These are phyloP conservation scores for Cladophialophora chaetospira DNA, from an alignment of 2,329 filamentous ascomycete genomes.

Conservation along the genomic window DNA sequence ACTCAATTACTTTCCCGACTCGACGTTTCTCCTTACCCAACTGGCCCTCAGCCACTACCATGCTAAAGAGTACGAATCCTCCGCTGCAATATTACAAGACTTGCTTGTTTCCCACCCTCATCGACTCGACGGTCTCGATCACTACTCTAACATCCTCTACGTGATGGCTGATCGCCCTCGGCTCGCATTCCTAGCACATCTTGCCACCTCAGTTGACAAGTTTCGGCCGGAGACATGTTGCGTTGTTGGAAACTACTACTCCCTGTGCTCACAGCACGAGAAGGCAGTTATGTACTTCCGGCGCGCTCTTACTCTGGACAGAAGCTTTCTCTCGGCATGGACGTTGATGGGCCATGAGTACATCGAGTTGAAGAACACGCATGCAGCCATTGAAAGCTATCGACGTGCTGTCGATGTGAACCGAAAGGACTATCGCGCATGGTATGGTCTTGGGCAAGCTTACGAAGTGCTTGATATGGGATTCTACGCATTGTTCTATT, in stretches of 20 bases:
- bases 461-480: conserved; percentile 99
- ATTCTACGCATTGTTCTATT: conserved; percentile 95
- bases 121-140: conserved; percentile 85
- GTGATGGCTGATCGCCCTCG: conserved; percentile 87
- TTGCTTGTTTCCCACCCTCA: conserved; percentile 68
- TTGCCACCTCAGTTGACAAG: conserved; percentile 88
- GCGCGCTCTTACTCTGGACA: conserved; percentile 84
- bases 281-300: conserved; percentile 98
- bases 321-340: conserved; percentile 91
- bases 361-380: conserved; percentile 97
- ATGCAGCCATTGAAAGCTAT: conserved; percentile 96
- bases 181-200: conserved; percentile 85
- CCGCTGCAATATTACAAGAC: conserved; percentile 65
- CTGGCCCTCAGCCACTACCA: conserved; percentile 88
- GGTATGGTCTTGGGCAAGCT: conserved; percentile 95
- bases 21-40: conserved; percentile 87
- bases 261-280: conserved; percentile 88
- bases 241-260: conserved; percentile 97
- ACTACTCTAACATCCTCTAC: conserved; percentile 97
- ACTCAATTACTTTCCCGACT: conserved; percentile 79
- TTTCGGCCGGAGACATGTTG: conserved; percentile 97
- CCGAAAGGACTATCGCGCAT: conserved; percentile 91
- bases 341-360: conserved; percentile 99
- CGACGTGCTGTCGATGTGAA: conserved; percentile 94
- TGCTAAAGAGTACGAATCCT: conserved; percentile 72